These are phyloP conservation scores for Eutrema japonicum DNA, from an alignment of 345 rosid species.

Conservation along the genomic window DNA sequence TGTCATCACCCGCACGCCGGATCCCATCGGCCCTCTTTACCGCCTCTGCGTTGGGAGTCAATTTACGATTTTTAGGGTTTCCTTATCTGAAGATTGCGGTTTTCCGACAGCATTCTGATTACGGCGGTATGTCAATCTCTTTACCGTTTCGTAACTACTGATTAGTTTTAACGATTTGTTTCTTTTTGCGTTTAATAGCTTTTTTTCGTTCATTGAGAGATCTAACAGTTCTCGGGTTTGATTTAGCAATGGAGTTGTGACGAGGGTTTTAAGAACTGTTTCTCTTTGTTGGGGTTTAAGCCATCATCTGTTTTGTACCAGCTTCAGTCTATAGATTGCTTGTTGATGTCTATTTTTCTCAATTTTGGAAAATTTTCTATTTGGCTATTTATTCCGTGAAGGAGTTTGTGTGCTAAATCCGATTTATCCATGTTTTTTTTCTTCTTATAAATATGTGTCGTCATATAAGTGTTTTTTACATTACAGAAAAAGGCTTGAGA, in stretches of 20 bases:
- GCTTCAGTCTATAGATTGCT: neutral
- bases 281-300: neutral
- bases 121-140: constrained; percentile 30
- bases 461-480: neutral
- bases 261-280: neutral
- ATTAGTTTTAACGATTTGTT: neutral
- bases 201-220: neutral
- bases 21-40: constrained; percentile 16
- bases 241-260: neutral
- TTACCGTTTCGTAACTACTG: neutral
- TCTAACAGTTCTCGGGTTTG: constrained; percentile 30
- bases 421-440: neutral
- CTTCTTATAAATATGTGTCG: neutral
- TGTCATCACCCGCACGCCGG: constrained; percentile 18
- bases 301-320: neutral
- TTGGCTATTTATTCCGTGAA: neutral
- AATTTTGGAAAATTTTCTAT: neutral
- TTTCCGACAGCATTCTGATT: constrained; percentile 6
- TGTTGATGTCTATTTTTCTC: neutral
- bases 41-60: constrained; percentile 9
- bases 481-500: constrained; percentile 16
- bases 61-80: neutral
- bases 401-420: no score
- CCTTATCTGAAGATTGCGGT: neutral
- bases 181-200: neutral